phyloP scores from a whole-genome alignment of 495 filamentous ascomycete species.

The Neurospora sp. region DNA sequence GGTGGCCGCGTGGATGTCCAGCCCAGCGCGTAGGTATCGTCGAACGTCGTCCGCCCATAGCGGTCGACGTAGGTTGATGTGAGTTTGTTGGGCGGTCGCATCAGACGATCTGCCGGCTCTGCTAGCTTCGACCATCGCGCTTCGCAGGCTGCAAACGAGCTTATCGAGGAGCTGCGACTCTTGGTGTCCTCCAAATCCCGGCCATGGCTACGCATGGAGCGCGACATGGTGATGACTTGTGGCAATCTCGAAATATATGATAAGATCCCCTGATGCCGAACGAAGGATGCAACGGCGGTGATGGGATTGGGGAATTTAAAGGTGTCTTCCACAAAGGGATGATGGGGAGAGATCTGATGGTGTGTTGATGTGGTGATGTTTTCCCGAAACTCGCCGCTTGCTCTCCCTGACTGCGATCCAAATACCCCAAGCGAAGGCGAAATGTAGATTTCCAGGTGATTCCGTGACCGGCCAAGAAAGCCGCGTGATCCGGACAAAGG shows the following conservation, averaged over 20 bases:
- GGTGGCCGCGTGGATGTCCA: not conserved
- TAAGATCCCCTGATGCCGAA: not conserved
- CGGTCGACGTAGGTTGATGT: conserved; percentile 6
- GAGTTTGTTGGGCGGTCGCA: conserved; percentile 10
- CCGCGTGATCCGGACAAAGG: not conserved
- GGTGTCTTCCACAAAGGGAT: not conserved
- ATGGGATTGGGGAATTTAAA: not conserved
- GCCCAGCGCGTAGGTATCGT: conserved; percentile 9
- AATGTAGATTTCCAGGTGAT: not conserved
- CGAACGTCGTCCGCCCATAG: conserved; percentile 5
- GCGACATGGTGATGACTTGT: not conserved
- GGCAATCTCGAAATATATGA: not conserved
- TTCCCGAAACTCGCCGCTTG: not conserved
- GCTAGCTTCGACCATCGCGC: not conserved
- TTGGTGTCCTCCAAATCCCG: not conserved
- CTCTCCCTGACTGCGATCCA: not conserved
- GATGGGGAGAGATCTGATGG: not conserved
- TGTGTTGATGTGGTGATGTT: not conserved
- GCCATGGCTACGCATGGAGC: not conserved
- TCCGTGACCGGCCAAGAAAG: not conserved
- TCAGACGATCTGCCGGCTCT: conserved; percentile 11
- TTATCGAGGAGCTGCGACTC: not conserved
- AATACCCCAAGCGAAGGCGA: not conserved
- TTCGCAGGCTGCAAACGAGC: conserved; percentile 1
- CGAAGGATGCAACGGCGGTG: not conserved